These are phyloP conservation scores for Cucurbitaria berberidis DNA, from an alignment of 2,329 filamentous ascomycete genomes.

Conservation along the genomic window DNA sequence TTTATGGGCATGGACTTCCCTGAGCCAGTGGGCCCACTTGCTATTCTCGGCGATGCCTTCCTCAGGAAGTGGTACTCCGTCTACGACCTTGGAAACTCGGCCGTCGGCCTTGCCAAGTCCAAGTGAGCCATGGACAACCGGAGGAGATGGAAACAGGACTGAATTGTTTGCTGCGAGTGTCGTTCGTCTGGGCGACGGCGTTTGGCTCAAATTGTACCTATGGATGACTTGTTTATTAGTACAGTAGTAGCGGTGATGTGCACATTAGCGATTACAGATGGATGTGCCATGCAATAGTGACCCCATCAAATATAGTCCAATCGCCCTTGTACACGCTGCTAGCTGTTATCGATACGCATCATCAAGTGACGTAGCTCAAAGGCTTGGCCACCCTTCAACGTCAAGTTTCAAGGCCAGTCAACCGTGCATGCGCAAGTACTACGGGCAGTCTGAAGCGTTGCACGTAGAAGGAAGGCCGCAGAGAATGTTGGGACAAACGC, in stretches of 20 bases:
- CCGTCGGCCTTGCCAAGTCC: slow-evolving; percentile 86
- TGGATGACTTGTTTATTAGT: slow-evolving; percentile 17
- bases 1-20: slow-evolving; percentile 94
- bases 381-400: not conserved
- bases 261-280: slow-evolving; percentile 24
- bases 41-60: slow-evolving; percentile 89
- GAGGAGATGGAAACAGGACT: slow-evolving; percentile 2
- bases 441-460: not conserved
- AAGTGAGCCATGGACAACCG: slow-evolving; percentile 58
- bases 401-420: not conserved
- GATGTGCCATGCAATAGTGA: slow-evolving; percentile 4
- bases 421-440: not conserved
- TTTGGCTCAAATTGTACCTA: slow-evolving; percentile 32
- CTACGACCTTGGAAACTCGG: slow-evolving; percentile 89
- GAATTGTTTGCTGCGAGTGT: slow-evolving; percentile 6
- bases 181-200: slow-evolving; percentile 4
- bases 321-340: not conserved
- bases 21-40: slow-evolving; percentile 85
- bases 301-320: no score
- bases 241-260: slow-evolving; percentile 13
- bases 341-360: slow-evolving; percentile 22
- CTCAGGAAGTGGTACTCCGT: slow-evolving; percentile 90
- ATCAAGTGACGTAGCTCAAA: slow-evolving; percentile 15
- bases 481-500: slow-evolving; percentile 8
- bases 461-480: not conserved